Conservation (phyloP, 2,329 filamentous ascomycete genomes). For the Ceratocystis destructans region DNA sequence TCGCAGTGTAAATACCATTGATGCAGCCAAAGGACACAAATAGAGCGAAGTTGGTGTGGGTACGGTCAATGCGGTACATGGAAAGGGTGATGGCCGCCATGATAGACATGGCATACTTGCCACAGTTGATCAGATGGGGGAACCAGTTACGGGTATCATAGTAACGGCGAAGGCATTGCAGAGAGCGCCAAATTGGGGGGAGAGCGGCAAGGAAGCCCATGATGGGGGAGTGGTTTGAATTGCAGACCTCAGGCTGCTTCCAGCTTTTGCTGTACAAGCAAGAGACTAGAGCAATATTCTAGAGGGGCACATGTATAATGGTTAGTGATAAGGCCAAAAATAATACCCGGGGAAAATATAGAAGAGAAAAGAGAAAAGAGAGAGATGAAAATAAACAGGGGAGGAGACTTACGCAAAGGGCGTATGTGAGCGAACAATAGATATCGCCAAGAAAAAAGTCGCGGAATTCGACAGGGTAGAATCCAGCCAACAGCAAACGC, state of each 20-base stretch:
- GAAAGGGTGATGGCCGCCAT: constrained; percentile 64
- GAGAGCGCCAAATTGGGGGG: constrained; percentile 76
- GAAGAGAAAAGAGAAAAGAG: constrained; percentile 20
- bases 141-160: constrained; percentile 75
- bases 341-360: constrained; percentile 14
- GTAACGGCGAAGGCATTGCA: constrained; percentile 86
- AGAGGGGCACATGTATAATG: background rate
- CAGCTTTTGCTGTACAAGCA: constrained; percentile 77
- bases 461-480: constrained; percentile 89
- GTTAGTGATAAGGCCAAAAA: background rate
- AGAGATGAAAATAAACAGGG: background rate
- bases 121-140: constrained; percentile 82
- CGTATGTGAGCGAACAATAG: constrained; percentile 89
- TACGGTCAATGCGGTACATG: constrained; percentile 62
- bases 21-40: constrained; percentile 72
- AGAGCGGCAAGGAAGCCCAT: constrained; percentile 75
- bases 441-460: constrained; percentile 98
- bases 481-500: constrained; percentile 68
- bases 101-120: constrained; percentile 81
- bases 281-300: constrained; percentile 89
- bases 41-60: constrained; percentile 43
- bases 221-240: constrained; percentile 68
- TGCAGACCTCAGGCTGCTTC: constrained; percentile 62
- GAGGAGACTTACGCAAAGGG: constrained; percentile 30
- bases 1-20: constrained; percentile 67